phyloP scores from a whole-genome alignment of 305 asterid genomes.

The Rubia occidens region DNA sequence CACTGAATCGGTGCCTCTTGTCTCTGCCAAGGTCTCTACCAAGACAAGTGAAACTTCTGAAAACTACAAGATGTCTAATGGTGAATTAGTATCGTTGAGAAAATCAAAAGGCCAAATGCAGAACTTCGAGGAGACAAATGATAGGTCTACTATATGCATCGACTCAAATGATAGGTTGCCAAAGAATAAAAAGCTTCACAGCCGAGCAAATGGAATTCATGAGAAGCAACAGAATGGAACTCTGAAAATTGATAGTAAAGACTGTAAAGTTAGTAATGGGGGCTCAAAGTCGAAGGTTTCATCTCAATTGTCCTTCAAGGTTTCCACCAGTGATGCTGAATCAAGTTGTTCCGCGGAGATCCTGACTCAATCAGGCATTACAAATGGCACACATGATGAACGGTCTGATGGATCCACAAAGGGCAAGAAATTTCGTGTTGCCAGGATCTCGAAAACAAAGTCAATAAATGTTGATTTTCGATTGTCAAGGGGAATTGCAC shows the following conservation, averaged over 20 bases:
- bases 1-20: conserved; percentile 31
- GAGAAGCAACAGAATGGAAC: conserved; percentile 27
- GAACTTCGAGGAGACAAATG: conserved; percentile 30
- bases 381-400: conserved; percentile 42
- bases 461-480: conserved; percentile 93
- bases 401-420: conserved; percentile 48
- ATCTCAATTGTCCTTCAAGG: conserved; percentile 30
- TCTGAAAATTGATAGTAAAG: conserved; percentile 32
- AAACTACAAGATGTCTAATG: conserved; percentile 38
- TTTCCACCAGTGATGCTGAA: conserved; percentile 31
- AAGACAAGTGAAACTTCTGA: conserved; percentile 34
- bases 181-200: conserved; percentile 14
- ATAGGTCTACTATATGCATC: conserved; percentile 25
- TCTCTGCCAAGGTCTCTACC: conserved; percentile 36
- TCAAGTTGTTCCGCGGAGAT: conserved; percentile 44
- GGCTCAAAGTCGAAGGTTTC: conserved; percentile 32
- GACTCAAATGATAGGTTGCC: conserved; percentile 14
- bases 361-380: conserved; percentile 39
- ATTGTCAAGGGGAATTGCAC: conserved; percentile 92
- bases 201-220: conserved; percentile 23
- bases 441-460: conserved; percentile 68
- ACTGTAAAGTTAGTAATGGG: conserved; percentile 28
- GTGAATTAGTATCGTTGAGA: conserved; percentile 29
- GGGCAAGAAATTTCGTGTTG: conserved; percentile 57
- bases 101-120: conserved; percentile 31